Conservation (phyloP, 2,329 filamentous ascomycete species). For the Beauveria brongniartii region DNA sequence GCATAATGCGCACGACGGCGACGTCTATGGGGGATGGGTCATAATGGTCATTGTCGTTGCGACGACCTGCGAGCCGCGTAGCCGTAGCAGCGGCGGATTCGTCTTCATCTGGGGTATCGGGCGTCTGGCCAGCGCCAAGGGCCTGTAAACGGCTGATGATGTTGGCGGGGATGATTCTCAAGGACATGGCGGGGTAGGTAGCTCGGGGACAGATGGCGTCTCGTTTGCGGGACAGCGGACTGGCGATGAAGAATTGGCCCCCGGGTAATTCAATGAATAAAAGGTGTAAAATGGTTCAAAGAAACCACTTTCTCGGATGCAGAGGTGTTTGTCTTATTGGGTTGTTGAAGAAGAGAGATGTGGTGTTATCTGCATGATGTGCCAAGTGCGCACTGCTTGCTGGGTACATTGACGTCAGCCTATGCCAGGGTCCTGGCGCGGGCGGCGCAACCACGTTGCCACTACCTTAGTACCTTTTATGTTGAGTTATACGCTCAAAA, state of each 20-base stretch:
- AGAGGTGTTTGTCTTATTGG: neutral
- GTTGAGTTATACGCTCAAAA: too few species aligned
- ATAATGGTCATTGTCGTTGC: slow-evolving; percentile 13
- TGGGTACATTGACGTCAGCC: neutral
- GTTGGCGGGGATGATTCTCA: slow-evolving; percentile 4
- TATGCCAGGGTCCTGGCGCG: neutral
- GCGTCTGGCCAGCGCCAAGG: neutral
- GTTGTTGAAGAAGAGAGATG: neutral
- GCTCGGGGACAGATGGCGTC: neutral
- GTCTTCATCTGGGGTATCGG: neutral
- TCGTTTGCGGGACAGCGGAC: too few species aligned
- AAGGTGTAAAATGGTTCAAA: too few species aligned
- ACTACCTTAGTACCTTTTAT: neutral
- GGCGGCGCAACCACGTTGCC: slow-evolving; percentile 1
- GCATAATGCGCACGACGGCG: slow-evolving; percentile 36
- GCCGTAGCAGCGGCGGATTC: neutral
- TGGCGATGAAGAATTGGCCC: too few species aligned
- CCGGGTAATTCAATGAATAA: too few species aligned
- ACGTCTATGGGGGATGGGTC: slow-evolving; percentile 41
- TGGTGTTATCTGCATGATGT: neutral
- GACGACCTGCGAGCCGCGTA: neutral
- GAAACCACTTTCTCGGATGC: neutral
- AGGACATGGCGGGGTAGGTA: slow-evolving; percentile 8
- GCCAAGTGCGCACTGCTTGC: too few species aligned
- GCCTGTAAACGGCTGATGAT: slow-evolving; percentile 1